Base-by-base conservation (phyloP, 495 filamentous ascomycete species). In the Penicillium bialowiezense region DNA sequence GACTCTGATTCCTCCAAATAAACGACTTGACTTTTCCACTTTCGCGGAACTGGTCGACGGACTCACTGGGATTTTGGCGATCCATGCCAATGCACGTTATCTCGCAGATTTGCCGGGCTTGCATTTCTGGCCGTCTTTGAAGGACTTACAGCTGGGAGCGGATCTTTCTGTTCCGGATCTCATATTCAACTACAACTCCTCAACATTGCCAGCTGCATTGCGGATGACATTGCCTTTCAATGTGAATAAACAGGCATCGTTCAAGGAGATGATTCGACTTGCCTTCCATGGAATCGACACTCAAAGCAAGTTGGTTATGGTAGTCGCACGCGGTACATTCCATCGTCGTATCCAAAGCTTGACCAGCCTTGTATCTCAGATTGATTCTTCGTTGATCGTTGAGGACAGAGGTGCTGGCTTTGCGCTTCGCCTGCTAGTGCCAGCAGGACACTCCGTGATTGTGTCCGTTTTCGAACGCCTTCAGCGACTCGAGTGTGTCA, bases 281-380 rank as follows among this genome's bases (percentile, higher is more conserved):
- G 56, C 62, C 15, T 76, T 73, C 45, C 63, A 69, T 40, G 72
- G 72, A 24, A 55, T 74, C n/a, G 70, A 76, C 52, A 54, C 43
- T 29, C 51, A 54, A 17, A 63, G 45, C 24, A 62, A 65, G 20
- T 58, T 55, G 35, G 65, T 59, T 29, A 68, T 69, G n/a, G 45
- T 76, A n/a, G 59, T 74, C 35, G 71, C 68, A 4, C 63, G 72
- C 43, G 71, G 72, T 28, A 64, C 51, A 32, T 45, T 74, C 8
- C 48, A 31, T 33, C 52, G 31, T 15, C 52, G 65, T 14, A 53
- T 64, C 33, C 65, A 62, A 32, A 43, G 51, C 20, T 56, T 72
- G 10, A 40, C 51, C 14, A 21, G 54, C 1, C 57, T 71, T 10
- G 50, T 62, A 19, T 60, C 65, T 6, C 64, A 60, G 28, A 47